Base-by-base conservation (phyloP, 495 filamentous ascomycete species). In the Corynascus novoguineensis region DNA sequence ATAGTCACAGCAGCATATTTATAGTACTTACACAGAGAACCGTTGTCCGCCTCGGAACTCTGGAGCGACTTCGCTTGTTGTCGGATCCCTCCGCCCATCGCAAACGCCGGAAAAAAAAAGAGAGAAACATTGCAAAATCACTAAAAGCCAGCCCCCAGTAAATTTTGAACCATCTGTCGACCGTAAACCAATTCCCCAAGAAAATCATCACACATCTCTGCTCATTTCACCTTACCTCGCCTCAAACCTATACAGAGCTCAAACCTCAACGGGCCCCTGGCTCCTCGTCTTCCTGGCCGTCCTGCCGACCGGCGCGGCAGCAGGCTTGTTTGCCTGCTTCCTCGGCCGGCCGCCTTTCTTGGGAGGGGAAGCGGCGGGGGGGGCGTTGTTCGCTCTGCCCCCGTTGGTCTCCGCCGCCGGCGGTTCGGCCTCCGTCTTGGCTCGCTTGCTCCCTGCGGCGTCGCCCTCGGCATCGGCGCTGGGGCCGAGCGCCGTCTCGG, bases 231-330 rank as follows among this genome's bases (percentile, higher is more conserved):
- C 22, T 56, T 29, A n/a, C 31, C 35, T 22, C 42, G 29, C 35
- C 49, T 5, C 5, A 24, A 17, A 44, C 19, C 21, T 10, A 24
- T 22, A 44, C 1, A 44, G 24, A 15, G 25, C 12, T 53, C 35
- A 49, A 11, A 32, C 25, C 10, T 49, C 63, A 21, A 29, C 69
- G 4, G 70, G 66, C 0, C 75, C 75, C 60, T 78, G 76, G 48
- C 74, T 76, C 52, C 75, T 64, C 10, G 74, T 79, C 64, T 72
- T 75, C 28, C 74, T 64, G 48, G 57, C 55, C 0, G 76, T 74
- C 40, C 60, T 66, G 0, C 76, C 74, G 8, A 72, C 70, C 11
- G 69, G 50, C 55, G 37, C 24, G 0, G 50, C 35, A 0, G 68
- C 52, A 9, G 60, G 28, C n/a, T 47, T 51, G 35, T 65, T 73